These are phyloP conservation scores for Herpotrichia juniperi DNA, from an alignment of 2,329 filamentous ascomycete species.

Conservation along the genomic window DNA sequence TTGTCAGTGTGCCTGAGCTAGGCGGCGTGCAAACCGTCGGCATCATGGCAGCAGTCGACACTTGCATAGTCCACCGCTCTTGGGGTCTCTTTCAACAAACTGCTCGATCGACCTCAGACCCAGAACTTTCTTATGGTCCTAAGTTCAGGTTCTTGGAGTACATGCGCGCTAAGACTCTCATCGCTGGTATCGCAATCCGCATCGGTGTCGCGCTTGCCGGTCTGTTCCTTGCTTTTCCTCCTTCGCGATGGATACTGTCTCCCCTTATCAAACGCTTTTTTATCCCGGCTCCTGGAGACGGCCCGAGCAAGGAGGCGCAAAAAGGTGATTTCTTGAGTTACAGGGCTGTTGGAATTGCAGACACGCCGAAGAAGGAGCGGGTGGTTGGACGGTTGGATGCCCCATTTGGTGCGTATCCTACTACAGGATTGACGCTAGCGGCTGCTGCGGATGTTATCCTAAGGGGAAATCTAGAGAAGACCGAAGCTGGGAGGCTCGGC, in stretches of 20 bases:
- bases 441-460: slow-evolving; percentile 71
- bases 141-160: slow-evolving; percentile 65
- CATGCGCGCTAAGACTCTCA: slow-evolving; percentile 56
- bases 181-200: slow-evolving; percentile 58
- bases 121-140: slow-evolving; percentile 56
- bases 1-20: slow-evolving; percentile 60
- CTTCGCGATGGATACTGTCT: slow-evolving; percentile 53
- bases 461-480: slow-evolving; percentile 59
- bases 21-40: slow-evolving; percentile 65
- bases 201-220: slow-evolving; percentile 53
- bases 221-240: slow-evolving; percentile 56
- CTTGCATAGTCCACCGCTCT: slow-evolving; percentile 64
- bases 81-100: slow-evolving; percentile 58
- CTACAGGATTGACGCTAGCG: slow-evolving; percentile 68
- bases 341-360: slow-evolving; percentile 66
- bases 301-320: slow-evolving; percentile 55
- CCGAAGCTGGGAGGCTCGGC: slow-evolving; percentile 58
- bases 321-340: slow-evolving; percentile 68
- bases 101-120: slow-evolving; percentile 47
- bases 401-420: slow-evolving; percentile 68
- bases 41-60: slow-evolving; percentile 59
- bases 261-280: slow-evolving; percentile 37
- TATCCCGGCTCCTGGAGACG: slow-evolving; percentile 34
- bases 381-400: slow-evolving; percentile 63
- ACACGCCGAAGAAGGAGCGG: slow-evolving; percentile 52